Evolutionary conservation across 2,329 filamentous ascomycete genomes (phyloP), one percentile per base, ranked within the genome.

Genomic region (Periconia digitata): DNA sequence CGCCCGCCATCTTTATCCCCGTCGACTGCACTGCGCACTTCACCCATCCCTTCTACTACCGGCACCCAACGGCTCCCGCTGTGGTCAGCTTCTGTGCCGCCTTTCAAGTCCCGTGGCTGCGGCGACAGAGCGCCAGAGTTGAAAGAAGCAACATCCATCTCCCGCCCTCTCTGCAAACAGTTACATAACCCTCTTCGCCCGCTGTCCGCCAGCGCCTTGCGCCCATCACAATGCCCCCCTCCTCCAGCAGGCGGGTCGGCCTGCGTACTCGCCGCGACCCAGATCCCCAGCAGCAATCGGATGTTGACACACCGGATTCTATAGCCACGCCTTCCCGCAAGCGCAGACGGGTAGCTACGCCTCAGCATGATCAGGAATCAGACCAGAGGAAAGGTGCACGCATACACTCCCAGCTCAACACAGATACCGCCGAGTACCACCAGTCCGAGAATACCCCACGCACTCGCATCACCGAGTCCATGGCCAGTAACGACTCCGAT

Each of bases 301-400:
- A 71, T 49, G 64, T 62, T 46, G 75, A 78, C 55, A 76, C 74
- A 17, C 74, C 74, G 49, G 76, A 78, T 53, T 70, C 74, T 22
- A 74, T 76, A 58, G 67, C 73, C 54, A 79, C 76, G 20, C 76
- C 76, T 41, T 73, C 75, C 42, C 70, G 76, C 46, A 76, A 76
- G 53, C 74, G 74, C 46, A 72, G 75, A 64, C 73, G 76, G 63
- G 59, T 75, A 69, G 60, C 73, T 63, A 49, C 54, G 41, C 38
- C 45, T 37, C 39, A 36, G 29, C 41, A 39, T 27, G 49, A 44
- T 24, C 27, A 21, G 12, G 45, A 44, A 17, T 22, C 47, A 40
- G 44, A 47, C 36, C n/a, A 10, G 8, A 32, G 27, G 8, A 32
- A 32, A 15, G 40, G 53, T 60, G 63, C 44, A 65, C 49, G 17